A percentile compares a stretch with the other conserved stretches of the same genome.
Evolutionary conservation across 2,329 filamentous ascomycete species (phyloP).

Genomic region (Diaporthe humulicola): DNA sequence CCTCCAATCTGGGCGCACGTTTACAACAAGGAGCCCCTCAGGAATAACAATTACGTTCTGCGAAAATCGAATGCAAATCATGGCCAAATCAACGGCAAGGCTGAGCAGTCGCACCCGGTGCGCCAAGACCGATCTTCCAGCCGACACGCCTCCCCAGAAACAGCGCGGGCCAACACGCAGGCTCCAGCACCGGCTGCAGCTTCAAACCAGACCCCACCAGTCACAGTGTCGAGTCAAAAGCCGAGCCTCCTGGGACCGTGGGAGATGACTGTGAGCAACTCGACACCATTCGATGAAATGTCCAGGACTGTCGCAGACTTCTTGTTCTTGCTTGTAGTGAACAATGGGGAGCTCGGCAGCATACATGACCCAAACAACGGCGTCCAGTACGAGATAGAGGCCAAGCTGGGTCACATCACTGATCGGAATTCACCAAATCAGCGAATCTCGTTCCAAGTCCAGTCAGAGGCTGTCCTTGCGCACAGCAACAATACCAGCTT

Average conservation of each 20-base stretch:
- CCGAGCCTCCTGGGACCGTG: slow-evolving; percentile 64
- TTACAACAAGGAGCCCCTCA: slow-evolving; percentile 53
- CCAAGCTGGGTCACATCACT: slow-evolving; percentile 87
- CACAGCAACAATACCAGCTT: slow-evolving; percentile 76
- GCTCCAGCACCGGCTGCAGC: slow-evolving; percentile 41
- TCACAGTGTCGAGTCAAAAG: slow-evolving; percentile 39
- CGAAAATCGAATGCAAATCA: slow-evolving; percentile 50
- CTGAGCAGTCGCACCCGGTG: slow-evolving; percentile 41
- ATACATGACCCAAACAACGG: slow-evolving; percentile 62
- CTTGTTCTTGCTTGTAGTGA: slow-evolving; percentile 78
- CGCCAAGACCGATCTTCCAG: slow-evolving; percentile 50
- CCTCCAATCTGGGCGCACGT: slow-evolving; percentile 65
- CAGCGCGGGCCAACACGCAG: slow-evolving; percentile 50
- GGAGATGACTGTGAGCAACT: slow-evolving; percentile 78
- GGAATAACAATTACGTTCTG: slow-evolving; percentile 60
- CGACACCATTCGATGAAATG: slow-evolving; percentile 80
- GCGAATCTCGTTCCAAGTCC: slow-evolving; percentile 74
- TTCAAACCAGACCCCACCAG: slow-evolving; percentile 42
- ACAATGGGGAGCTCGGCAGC: slow-evolving; percentile 74
- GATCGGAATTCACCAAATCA: slow-evolving; percentile 77
- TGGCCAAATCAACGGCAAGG: slow-evolving; percentile 55
- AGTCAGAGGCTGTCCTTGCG: slow-evolving; percentile 78
- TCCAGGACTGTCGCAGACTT: slow-evolving; percentile 86
- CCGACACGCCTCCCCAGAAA: slow-evolving; percentile 62
- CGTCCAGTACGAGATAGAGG: slow-evolving; percentile 91